These are phyloP conservation scores for Setomelanomma holmii DNA, from an alignment of 2,329 filamentous ascomycete species.

Conservation along the genomic window DNA sequence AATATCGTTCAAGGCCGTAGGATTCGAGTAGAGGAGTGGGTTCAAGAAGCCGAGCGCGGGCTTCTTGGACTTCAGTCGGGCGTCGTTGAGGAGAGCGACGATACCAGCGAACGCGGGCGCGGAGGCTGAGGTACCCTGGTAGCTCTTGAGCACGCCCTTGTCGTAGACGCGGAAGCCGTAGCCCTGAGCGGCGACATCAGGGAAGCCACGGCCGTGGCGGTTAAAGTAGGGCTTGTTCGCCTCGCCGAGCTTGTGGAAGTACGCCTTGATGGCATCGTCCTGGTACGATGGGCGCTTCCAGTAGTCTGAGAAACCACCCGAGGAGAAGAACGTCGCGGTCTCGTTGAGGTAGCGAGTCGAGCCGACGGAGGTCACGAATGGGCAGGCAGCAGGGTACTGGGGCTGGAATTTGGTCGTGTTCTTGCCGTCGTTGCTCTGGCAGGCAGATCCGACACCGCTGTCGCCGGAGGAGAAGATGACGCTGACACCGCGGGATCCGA, in stretches of 20 bases:
- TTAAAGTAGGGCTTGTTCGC: constrained; percentile 58
- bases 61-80: constrained; percentile 59
- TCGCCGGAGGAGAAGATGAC: constrained; percentile 70
- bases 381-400: constrained; percentile 70
- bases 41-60: constrained; percentile 65
- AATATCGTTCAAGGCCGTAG: constrained; percentile 58
- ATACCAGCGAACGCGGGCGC: constrained; percentile 66
- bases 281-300: constrained; percentile 60
- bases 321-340: constrained; percentile 56
- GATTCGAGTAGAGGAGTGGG: constrained; percentile 61
- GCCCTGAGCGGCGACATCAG: constrained; percentile 69
- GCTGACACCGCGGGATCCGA: constrained; percentile 69
- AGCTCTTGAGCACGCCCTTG: constrained; percentile 48
- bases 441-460: constrained; percentile 60
- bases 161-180: constrained; percentile 43
- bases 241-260: constrained; percentile 52
- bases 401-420: constrained; percentile 64
- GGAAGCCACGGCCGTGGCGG: constrained; percentile 64
- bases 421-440: constrained; percentile 65
- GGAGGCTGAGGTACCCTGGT: constrained; percentile 57
- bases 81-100: constrained; percentile 68
- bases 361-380: constrained; percentile 72
- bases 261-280: constrained; percentile 51
- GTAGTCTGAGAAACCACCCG: constrained; percentile 58
- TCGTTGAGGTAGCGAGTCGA: constrained; percentile 59